Conservation (phyloP, 305 asterid species). For the Fraxinus angustifolia region DNA sequence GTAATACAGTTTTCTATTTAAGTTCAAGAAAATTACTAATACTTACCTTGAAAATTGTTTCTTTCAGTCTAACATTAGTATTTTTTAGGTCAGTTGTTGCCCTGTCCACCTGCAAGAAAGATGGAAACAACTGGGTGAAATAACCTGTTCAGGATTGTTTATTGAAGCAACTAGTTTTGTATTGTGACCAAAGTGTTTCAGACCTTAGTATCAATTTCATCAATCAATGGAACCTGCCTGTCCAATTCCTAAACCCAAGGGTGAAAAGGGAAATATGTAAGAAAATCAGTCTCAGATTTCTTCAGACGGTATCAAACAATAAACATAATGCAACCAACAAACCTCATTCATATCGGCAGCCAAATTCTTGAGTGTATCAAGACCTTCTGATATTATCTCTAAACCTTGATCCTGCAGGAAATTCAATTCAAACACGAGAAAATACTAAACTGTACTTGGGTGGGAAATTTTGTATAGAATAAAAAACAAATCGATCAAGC, state of each 20-base stretch:
- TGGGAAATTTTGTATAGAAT: neutral
- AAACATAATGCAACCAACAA: neutral
- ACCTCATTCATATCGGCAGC: slow-evolving; percentile 92
- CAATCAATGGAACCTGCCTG: slow-evolving; percentile 77
- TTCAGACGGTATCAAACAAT: neutral
- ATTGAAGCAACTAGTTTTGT: neutral
- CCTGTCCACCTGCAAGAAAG: slow-evolving; percentile 59
- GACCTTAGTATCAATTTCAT: slow-evolving; percentile 85
- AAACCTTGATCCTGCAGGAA: slow-evolving; percentile 70
- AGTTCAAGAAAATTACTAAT: neutral
- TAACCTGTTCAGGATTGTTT: neutral
- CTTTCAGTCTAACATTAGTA: slow-evolving; percentile 68
- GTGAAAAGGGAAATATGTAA: neutral
- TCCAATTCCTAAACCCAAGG: slow-evolving; percentile 64
- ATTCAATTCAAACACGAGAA: neutral
- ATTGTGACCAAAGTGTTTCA: neutral
- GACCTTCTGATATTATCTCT: slow-evolving; percentile 68
- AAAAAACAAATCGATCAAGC: slow-evolving; percentile 11
- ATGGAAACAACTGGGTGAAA: neutral
- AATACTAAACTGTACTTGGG: neutral
- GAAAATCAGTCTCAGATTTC: slow-evolving; percentile 12
- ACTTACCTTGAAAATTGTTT: slow-evolving; percentile 45
- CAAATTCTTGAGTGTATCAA: slow-evolving; percentile 68
- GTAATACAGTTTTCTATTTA: neutral
- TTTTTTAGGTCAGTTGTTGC: slow-evolving; percentile 53